Conservation (phyloP, 352 stramenopile genomes). For the Phytophthora hibernalis region DNA sequence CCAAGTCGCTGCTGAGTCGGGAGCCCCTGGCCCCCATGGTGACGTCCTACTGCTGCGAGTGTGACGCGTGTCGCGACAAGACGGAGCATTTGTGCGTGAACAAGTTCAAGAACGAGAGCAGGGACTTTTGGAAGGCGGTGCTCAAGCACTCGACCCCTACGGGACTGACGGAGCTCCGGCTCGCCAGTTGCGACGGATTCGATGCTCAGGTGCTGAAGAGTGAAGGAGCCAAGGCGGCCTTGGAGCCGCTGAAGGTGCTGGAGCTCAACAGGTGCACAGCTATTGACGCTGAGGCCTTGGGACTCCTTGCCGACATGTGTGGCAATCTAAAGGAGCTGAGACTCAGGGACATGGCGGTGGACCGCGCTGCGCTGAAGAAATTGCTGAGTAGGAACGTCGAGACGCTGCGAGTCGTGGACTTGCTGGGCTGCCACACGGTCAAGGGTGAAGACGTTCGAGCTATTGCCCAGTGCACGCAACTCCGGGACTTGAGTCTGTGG, state of each 20-base stretch:
- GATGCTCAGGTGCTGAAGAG: constrained; percentile 45
- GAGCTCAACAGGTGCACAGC: constrained; percentile 65
- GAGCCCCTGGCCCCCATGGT: constrained; percentile 52
- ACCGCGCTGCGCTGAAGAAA: constrained; percentile 53
- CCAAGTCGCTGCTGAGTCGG: constrained; percentile 41
- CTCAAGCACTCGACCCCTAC: constrained; percentile 43
- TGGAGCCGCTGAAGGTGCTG: constrained; percentile 58
- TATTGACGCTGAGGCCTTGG: constrained; percentile 55
- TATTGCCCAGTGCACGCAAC: constrained; percentile 49
- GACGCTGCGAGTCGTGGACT: constrained; percentile 69
- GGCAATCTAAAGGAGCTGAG: constrained; percentile 60
- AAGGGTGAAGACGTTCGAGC: constrained; percentile 54
- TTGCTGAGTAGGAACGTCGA: constrained; percentile 54
- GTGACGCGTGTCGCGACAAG: constrained; percentile 51
- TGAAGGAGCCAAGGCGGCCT: constrained; percentile 27
- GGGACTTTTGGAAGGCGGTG: constrained; percentile 67
- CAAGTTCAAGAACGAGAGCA: constrained; percentile 38
- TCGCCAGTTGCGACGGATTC: constrained; percentile 64
- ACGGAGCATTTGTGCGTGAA: constrained; percentile 67
- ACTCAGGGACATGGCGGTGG: constrained; percentile 76
- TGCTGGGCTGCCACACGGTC: constrained; percentile 83
- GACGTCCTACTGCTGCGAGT: constrained; percentile 70
- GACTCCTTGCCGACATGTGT: constrained; percentile 54
- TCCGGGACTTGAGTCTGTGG: constrained; percentile 72
- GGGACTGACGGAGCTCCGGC: constrained; percentile 55